Base-by-base conservation (phyloP, 108 stramenopile genomes). In the Parmales sp. region DNA sequence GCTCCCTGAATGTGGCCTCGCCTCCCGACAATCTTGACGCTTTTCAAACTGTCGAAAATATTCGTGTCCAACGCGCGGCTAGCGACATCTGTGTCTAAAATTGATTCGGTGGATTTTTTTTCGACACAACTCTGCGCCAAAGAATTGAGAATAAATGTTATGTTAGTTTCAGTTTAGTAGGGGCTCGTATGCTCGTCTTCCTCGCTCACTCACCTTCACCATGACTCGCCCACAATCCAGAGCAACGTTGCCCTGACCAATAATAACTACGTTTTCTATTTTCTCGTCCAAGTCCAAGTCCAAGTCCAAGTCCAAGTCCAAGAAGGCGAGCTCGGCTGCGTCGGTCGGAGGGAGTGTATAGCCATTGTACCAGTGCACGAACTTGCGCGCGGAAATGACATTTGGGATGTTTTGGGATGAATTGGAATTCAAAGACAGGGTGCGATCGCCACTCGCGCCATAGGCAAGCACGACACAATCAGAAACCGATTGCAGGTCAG, bases 351-450 rank as follows among this genome's bases (percentile, higher is more conserved):
- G n/a, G n/a, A n/a, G n/a, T n/a, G n/a, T n/a, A n/a, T n/a, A n/a
- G n/a, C 90, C 91, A 79, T 97, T 97, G 79, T 95, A 95, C 94
- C 96, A 99, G 43, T 86, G 86, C 26, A 99, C 96, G 79, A 97
- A 96, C 54, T 89, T 79, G 1, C 95, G 72, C 2, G 98, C 95
- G 44, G 83, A 79, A 63, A 93, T 63, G 37, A 99, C 90, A 23
- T 13, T 9, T n/a, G 3, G 2, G 13, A 23, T n/a, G 23, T n/a
- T 8, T 3, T n/a, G 13, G 46, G 46, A 48, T 3, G 3, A 4
- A n/a, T n/a, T n/a, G n/a, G 3, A 23, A 8, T 9, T 8, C 2
- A 23, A 23, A 48, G 23, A 2, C 7, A 48, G 3, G 2, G 13
- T 28, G 5, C 54, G 26, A 60, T 6, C 22, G 11, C 54, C 29